Evolutionary conservation across 2,329 filamentous ascomycete genomes (phyloP), one percentile per base, ranked within the genome.

Genomic region (Myriangium duriaei): DNA sequence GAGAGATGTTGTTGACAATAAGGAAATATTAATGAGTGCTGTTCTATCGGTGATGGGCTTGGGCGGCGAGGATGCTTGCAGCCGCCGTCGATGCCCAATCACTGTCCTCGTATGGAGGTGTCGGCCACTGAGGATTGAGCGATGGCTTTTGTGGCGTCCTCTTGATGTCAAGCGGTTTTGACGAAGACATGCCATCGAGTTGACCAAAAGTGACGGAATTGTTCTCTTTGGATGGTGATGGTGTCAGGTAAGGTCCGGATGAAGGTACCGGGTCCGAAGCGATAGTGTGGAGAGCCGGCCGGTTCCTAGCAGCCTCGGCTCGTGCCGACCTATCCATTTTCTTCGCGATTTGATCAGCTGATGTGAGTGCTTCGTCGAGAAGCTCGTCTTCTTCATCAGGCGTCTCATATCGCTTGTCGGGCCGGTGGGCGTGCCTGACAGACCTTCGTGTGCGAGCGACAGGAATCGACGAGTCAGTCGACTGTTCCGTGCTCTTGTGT

Each of bases 371-470:
- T 60, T 98, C 91, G 49, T 95, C 87, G 7, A 96, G 69, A 7
- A 98, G 71, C 61, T 98, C 91, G 42, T 98, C 91, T 54, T 96
- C 88, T 59, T 98, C 91, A 51, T 93, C 87, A 1, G 91, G 85
- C 0, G 87, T 87, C 54, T 98, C 91, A 55, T 96, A 95, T 45
- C 84, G 79, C 50, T 82, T 80, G 34, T 81, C 76, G 4, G 81
- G 81, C 45, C 85, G 79, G 4, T 69, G 65, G 11, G 83, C 78
- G 56, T 69, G 66, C 43, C 74, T 70, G 32, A 92, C 72, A 10
- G 83, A 80, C 43, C 85, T 73, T 42, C 88, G 71, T 11, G 86
- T 91, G 44, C 87, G 72, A 56, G 79, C 85, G 1, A 83, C 86
- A 36, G 85, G 71, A 1, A 84, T 81, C 11, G 74, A 69, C 30